Evolutionary conservation across 495 filamentous ascomycete genomes (phyloP).

Genomic region (Podospora australis): DNA sequence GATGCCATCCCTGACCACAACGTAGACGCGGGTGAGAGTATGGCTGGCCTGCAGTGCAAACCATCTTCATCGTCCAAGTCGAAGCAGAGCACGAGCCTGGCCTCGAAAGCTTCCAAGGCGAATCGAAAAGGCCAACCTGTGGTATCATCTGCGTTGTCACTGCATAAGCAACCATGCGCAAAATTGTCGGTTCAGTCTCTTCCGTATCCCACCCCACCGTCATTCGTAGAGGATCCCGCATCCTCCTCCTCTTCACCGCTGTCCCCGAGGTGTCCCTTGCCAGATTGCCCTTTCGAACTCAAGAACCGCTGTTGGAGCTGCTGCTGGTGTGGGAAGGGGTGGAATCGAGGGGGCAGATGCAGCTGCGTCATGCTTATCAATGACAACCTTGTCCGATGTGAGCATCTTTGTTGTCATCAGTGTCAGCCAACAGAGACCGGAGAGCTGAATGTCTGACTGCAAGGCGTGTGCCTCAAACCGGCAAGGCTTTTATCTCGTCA

Average conservation of each 20-base stretch:
- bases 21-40: not conserved
- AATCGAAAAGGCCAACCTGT: not conserved
- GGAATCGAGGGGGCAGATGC: slow-evolving; percentile 34
- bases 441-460: no score
- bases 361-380: slow-evolving; percentile 36
- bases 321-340: slow-evolving; percentile 37
- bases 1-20: slow-evolving; percentile 14
- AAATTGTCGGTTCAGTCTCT: slow-evolving; percentile 27
- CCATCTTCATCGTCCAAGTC: slow-evolving; percentile 1
- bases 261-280: slow-evolving; percentile 25
- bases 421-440: slow-evolving; percentile 22
- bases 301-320: slow-evolving; percentile 35
- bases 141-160: not conserved
- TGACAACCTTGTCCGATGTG: slow-evolving; percentile 32
- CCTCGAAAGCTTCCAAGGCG: not conserved
- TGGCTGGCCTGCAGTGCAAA: not conserved
- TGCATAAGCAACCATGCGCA: slow-evolving; percentile 22
- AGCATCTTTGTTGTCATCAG: slow-evolving; percentile 35
- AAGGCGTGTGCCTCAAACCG: slow-evolving; percentile 2
- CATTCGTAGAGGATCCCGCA: slow-evolving; percentile 18
- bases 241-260: slow-evolving; percentile 26
- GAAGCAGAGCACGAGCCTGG: not conserved
- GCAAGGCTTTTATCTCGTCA: not conserved
- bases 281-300: slow-evolving; percentile 32
- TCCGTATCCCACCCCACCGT: slow-evolving; percentile 31